Percentiles rank a stretch among this genome's conserved stretches.
Conservation (phyloP, 441 rosid genomes). For the Syzygium malaccense region DNA sequence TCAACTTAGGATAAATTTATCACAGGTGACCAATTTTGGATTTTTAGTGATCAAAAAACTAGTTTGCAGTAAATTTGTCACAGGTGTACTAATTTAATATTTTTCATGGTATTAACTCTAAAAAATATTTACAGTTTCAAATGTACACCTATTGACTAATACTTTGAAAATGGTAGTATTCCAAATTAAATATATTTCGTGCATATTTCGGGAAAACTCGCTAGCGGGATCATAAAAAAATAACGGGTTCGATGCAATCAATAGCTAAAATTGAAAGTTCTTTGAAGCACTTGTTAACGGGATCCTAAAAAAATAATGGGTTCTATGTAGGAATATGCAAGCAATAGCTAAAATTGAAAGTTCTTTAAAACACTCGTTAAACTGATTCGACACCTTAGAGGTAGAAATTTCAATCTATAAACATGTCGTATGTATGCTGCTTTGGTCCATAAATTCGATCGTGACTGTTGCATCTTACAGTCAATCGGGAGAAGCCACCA, state of each 20-base stretch:
- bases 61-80: too few relatives aligned
- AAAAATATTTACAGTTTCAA: background rate
- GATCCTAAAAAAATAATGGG: too few relatives aligned
- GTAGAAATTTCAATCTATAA: background rate
- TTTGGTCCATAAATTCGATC: background rate
- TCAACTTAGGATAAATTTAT: too few relatives aligned
- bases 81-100: too few relatives aligned
- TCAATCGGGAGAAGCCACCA: background rate
- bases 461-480: background rate
- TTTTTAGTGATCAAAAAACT: too few relatives aligned
- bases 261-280: background rate
- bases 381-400: background rate
- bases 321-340: too few relatives aligned
- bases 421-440: background rate
- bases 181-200: background rate
- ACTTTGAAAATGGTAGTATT: background rate
- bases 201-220: background rate
- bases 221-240: background rate
- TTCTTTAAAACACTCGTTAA: background rate
- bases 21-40: rapidly evolving
- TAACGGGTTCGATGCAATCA: background rate
- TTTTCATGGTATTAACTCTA: too few relatives aligned
- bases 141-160: background rate
- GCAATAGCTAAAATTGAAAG: too few relatives aligned
- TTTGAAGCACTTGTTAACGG: background rate